phyloP scores from a whole-genome alignment of 2,329 filamentous ascomycete species.

The Nemania sp. region DNA sequence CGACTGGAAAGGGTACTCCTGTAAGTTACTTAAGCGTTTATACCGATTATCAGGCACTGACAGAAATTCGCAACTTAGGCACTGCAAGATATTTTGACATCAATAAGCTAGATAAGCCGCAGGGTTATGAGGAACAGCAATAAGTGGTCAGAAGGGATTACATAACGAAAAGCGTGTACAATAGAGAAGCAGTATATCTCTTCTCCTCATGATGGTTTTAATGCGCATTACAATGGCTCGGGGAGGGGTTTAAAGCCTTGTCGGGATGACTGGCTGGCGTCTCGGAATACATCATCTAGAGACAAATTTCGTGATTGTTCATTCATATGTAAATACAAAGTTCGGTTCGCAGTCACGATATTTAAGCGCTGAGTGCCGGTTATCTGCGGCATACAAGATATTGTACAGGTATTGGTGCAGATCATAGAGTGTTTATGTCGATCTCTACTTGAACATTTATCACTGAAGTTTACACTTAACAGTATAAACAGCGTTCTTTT shows the following conservation, averaged over 20 bases:
- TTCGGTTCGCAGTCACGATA: slow-evolving; percentile 28
- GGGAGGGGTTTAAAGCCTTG: slow-evolving; percentile 35
- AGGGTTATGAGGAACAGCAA: slow-evolving; percentile 79
- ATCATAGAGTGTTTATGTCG: background rate
- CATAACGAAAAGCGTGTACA: slow-evolving; percentile 37
- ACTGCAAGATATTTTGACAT: slow-evolving; percentile 88
- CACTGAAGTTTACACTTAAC: background rate
- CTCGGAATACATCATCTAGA: slow-evolving; percentile 44
- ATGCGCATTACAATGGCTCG: slow-evolving; percentile 37
- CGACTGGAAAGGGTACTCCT: slow-evolving; percentile 99
- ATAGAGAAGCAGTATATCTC: slow-evolving; percentile 39
- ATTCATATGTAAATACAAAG: slow-evolving; percentile 44
- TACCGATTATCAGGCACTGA: slow-evolving; percentile 11
- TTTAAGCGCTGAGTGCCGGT: slow-evolving; percentile 34
- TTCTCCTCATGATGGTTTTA: slow-evolving; percentile 41
- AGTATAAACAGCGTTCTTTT: background rate
- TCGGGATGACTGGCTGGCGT: slow-evolving; percentile 45
- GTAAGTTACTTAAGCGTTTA: slow-evolving; percentile 65
- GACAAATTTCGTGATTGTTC: slow-evolving; percentile 40
- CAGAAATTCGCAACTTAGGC: slow-evolving; percentile 61
- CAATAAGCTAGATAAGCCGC: slow-evolving; percentile 83
- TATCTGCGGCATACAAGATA: slow-evolving; percentile 33
- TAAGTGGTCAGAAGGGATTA: slow-evolving; percentile 25
- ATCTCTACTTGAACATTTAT: background rate
- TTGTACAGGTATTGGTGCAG: slow-evolving; percentile 38